Percentiles rank a stretch among this genome's conserved stretches.
Conservation (phyloP, 2,329 filamentous ascomycete genomes). For the Colletotrichum orbiculare region DNA sequence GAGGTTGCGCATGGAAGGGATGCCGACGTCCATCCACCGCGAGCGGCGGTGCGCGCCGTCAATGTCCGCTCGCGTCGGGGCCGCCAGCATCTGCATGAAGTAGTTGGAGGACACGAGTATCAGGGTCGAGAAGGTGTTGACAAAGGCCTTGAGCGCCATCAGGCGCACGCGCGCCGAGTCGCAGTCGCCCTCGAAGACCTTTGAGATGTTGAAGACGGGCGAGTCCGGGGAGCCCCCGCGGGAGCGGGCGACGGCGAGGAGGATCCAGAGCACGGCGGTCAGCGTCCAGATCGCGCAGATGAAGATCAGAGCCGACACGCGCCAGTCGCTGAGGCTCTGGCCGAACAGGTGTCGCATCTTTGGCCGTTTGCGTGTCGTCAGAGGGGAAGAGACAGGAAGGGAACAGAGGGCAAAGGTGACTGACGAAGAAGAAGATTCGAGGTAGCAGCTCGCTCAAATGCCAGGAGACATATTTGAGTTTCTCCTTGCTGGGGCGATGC, state of each 20-base stretch:
- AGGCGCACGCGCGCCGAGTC: background rate
- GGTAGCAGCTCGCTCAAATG: no score
- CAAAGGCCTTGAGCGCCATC: constrained; percentile 44
- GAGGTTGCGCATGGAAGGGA: constrained; percentile 53
- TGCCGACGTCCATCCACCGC: constrained; percentile 57
- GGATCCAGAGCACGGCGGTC: background rate
- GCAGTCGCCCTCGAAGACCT: constrained; percentile 3
- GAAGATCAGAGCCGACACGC: background rate
- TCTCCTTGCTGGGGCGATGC: no score
- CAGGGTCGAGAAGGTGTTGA: constrained; percentile 51
- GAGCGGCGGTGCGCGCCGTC: constrained; percentile 56
- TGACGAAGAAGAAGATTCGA: no score
- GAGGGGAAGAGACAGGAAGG: no score
- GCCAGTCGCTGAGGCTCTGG: background rate
- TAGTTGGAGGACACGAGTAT: constrained; percentile 36
- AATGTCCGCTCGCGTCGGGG: constrained; percentile 33
- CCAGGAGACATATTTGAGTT: no score
- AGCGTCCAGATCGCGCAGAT: background rate
- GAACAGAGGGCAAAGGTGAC: no score
- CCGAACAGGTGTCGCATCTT: background rate
- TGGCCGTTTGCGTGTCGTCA: background rate
- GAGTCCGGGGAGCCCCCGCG: background rate
- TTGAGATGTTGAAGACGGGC: background rate
- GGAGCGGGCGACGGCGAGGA: background rate
- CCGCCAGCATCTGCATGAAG: constrained; percentile 38